Evolutionary conservation across 1,284 basidiomycete species (phyloP).

Genomic region (Microbotryum violaceum): DNA sequence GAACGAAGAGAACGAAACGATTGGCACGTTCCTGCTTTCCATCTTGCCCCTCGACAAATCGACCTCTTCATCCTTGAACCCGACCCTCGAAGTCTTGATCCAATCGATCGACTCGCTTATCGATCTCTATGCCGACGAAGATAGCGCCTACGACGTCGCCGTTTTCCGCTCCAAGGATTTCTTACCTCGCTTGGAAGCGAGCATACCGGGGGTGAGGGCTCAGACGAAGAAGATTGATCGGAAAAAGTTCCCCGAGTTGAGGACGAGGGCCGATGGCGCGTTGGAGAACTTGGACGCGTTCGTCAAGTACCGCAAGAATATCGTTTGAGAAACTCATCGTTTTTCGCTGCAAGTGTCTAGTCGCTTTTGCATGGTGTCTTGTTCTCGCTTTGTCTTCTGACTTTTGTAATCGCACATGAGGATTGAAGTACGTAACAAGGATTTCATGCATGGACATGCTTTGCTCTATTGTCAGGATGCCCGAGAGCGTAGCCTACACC

Average conservation of each 20-base stretch:
- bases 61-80: constrained; percentile 53
- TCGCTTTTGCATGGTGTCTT: background rate
- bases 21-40: constrained; percentile 13
- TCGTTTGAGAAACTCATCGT: constrained; percentile 39
- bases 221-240: constrained; percentile 48
- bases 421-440: background rate
- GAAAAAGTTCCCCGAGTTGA: constrained; percentile 43
- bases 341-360: background rate
- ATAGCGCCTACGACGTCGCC: constrained; percentile 66
- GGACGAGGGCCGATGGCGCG: constrained; percentile 47
- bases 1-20: constrained; percentile 62
- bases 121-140: constrained; percentile 92
- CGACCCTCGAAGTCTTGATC: constrained; percentile 63
- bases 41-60: constrained; percentile 47
- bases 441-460: background rate
- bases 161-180: constrained; percentile 58
- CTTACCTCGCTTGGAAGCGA: constrained; percentile 50
- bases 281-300: constrained; percentile 80
- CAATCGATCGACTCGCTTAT: constrained; percentile 79
- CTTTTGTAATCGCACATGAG: background rate
- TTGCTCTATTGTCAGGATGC: background rate
- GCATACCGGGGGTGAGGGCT: constrained; percentile 54
- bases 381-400: background rate
- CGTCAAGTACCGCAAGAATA: constrained; percentile 66
- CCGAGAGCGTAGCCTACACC: background rate